phyloP scores from a whole-genome alignment of 768 basidiomycete species.

The Kwoniella europaea region DNA sequence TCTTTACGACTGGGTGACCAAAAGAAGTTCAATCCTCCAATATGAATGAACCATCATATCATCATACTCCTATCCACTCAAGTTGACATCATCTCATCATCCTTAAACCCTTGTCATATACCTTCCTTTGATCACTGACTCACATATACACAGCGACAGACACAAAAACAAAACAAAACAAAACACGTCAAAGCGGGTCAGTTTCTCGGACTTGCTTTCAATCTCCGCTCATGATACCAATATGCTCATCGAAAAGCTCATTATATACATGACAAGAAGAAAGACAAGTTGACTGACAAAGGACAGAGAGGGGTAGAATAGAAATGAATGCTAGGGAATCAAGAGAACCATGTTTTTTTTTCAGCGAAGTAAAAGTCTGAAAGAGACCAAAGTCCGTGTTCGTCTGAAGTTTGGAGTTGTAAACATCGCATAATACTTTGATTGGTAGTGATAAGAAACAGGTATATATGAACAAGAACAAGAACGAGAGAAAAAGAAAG shows the following conservation, averaged over 20 bases:
- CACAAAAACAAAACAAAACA: too few species aligned
- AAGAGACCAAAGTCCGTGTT: neutral
- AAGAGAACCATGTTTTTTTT: neutral
- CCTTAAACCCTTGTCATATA: too few species aligned
- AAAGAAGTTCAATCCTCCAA: neutral
- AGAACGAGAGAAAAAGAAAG: neutral
- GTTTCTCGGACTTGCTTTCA: too few species aligned
- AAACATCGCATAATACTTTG: too few species aligned
- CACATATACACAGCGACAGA: too few species aligned
- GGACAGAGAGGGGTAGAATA: constrained; percentile 2
- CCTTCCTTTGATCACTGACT: too few species aligned
- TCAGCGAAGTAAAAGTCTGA: neutral
- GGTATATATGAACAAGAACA: neutral
- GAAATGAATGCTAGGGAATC: neutral
- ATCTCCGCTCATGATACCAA: too few species aligned
- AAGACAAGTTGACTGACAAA: neutral
- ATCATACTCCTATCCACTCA: neutral
- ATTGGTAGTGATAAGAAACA: neutral
- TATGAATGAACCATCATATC: neutral
- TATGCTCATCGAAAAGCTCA: neutral
- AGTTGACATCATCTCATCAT: neutral
- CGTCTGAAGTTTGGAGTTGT: neutral
- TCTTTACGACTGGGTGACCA: neutral
- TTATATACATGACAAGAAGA: constrained; percentile 19
- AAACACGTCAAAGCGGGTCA: too few species aligned